Conservation (phyloP, 2,329 filamentous ascomycete genomes). For the Botrytis porri region DNA sequence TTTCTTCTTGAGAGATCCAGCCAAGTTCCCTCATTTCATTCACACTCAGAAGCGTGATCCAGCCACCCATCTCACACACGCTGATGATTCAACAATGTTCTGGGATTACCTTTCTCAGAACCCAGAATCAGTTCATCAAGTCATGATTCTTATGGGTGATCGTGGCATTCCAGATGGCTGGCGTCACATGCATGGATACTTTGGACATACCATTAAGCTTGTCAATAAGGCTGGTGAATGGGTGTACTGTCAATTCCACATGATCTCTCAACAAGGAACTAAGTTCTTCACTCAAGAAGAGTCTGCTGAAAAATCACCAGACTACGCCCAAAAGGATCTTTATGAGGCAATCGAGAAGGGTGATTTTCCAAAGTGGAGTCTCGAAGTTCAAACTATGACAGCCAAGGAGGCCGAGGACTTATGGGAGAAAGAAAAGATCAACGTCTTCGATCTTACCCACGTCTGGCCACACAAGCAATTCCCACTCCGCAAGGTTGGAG, state of each 20-base stretch:
- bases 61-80: slow-evolving; percentile 61
- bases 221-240: slow-evolving; percentile 53
- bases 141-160: slow-evolving; percentile 58
- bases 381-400: slow-evolving; percentile 52
- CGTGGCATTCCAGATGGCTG: slow-evolving; percentile 54
- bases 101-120: slow-evolving; percentile 38
- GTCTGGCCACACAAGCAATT: slow-evolving; percentile 49
- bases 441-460: slow-evolving; percentile 54
- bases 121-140: slow-evolving; percentile 54
- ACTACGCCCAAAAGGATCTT: slow-evolving; percentile 51
- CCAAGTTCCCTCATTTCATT: slow-evolving; percentile 71
- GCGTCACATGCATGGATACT: slow-evolving; percentile 54
- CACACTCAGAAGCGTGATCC: slow-evolving; percentile 75
- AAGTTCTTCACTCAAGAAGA: slow-evolving; percentile 52
- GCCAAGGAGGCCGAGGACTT: slow-evolving; percentile 51
- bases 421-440: slow-evolving; percentile 40
- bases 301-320: slow-evolving; percentile 43
- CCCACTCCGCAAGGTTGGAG: slow-evolving; percentile 50
- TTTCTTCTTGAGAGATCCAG: slow-evolving; percentile 72
- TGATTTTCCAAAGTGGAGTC: slow-evolving; percentile 53
- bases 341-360: slow-evolving; percentile 52
- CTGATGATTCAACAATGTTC: slow-evolving; percentile 51
- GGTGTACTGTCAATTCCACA: slow-evolving; percentile 53
- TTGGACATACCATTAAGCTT: slow-evolving; percentile 54
- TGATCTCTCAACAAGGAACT: slow-evolving; percentile 51